Evolutionary conservation across 768 basidiomycete genomes (phyloP).

Genomic region (Serendipita sp.): DNA sequence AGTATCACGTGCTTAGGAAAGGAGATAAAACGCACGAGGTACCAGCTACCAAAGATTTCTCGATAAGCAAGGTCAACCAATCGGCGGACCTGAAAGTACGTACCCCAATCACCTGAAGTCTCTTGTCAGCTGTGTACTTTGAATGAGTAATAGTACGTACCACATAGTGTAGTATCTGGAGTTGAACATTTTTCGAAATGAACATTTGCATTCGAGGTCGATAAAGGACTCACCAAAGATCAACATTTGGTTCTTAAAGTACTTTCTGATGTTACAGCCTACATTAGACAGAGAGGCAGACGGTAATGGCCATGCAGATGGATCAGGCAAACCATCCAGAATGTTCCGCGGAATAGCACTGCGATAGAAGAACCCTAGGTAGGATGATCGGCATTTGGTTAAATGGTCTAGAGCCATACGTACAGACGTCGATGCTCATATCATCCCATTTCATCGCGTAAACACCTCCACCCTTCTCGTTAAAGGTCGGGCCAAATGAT

Average conservation of each 20-base stretch:
- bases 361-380: constrained; percentile 66
- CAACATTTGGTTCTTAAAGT: constrained; percentile 55
- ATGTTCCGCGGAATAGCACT: constrained; percentile 59
- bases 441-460: constrained; percentile 86
- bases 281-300: constrained; percentile 40
- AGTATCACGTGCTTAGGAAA: not conserved
- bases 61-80: not conserved
- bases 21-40: not conserved
- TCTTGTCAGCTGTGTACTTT: not conserved
- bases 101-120: not conserved
- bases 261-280: constrained; percentile 39
- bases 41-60: not conserved
- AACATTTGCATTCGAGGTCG: not conserved
- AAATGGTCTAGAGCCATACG: constrained; percentile 17
- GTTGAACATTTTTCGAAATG: not conserved
- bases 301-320: constrained; percentile 51
- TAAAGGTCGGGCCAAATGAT: constrained; percentile 73
- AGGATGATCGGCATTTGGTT: not conserved
- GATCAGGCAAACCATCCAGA: constrained; percentile 39
- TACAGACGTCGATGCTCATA: constrained; percentile 57
- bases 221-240: constrained; percentile 44
- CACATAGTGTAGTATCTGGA: not conserved
- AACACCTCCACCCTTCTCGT: constrained; percentile 63
- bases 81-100: not conserved
- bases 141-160: not conserved